Evolutionary conservation across 345 rosid species (phyloP).

Genomic region (Syzygium grande): DNA sequence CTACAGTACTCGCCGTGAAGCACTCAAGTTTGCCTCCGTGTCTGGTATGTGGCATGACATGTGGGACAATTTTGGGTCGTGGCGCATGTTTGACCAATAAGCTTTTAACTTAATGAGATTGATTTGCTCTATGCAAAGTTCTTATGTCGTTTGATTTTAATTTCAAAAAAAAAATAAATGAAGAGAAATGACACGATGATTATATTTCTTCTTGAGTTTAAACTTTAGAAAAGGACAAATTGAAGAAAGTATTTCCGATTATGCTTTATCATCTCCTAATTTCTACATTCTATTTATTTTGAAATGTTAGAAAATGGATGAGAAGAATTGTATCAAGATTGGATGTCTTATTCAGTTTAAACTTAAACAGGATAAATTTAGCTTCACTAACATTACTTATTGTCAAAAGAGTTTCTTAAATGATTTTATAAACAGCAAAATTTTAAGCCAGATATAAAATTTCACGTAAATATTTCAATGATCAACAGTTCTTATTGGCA

Average conservation of each 20-base stretch:
- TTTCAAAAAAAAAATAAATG: not conserved
- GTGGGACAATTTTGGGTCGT: not conserved
- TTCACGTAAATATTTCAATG: not conserved
- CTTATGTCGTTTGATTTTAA: not conserved
- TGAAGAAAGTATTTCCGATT: not conserved
- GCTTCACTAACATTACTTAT: not conserved
- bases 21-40: not conserved
- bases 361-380: not conserved
- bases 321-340: not conserved
- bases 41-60: not conserved
- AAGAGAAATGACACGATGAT: not conserved
- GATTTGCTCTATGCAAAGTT: rapidly evolving
- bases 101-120: not conserved
- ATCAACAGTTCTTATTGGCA: too few species aligned
- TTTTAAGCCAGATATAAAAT: not conserved
- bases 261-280: not conserved
- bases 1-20: not conserved
- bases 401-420: not conserved
- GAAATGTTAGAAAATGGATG: not conserved
- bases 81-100: not conserved
- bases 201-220: not conserved
- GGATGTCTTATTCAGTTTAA: too few species aligned
- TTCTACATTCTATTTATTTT: not conserved
- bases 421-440: not conserved
- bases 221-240: not conserved